Conservation (phyloP, 2,329 filamentous ascomycete species). For the Venturia carpophila region DNA sequence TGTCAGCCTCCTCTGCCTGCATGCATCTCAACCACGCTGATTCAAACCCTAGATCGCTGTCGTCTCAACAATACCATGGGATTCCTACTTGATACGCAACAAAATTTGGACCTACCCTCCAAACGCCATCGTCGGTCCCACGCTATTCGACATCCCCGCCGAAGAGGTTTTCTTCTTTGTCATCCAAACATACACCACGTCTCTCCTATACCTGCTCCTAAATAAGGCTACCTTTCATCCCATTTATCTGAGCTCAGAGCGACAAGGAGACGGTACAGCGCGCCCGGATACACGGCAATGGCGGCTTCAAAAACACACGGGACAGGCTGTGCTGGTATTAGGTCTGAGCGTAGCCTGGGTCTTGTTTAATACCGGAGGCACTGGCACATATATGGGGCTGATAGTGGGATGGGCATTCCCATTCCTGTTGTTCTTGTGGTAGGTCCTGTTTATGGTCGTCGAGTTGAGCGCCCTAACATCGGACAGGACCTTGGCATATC, state of each 20-base stretch:
- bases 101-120: slow-evolving; percentile 64
- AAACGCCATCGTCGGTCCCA: slow-evolving; percentile 55
- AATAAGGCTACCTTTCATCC: slow-evolving; percentile 56
- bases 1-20: slow-evolving; percentile 25
- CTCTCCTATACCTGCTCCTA: slow-evolving; percentile 58
- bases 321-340: slow-evolving; percentile 43
- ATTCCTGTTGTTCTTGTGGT: slow-evolving; percentile 57
- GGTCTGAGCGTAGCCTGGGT: slow-evolving; percentile 37
- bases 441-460: slow-evolving; percentile 16
- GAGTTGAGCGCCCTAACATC: neutral
- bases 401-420: slow-evolving; percentile 63
- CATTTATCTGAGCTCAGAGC: slow-evolving; percentile 41
- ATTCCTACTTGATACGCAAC: slow-evolving; percentile 62
- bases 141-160: slow-evolving; percentile 55
- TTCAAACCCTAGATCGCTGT: slow-evolving; percentile 48
- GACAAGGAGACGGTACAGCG: slow-evolving; percentile 22
- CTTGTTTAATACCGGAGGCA: slow-evolving; percentile 36
- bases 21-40: neutral
- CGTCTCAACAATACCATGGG: slow-evolving; percentile 64
- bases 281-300: slow-evolving; percentile 28
- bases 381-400: slow-evolving; percentile 59
- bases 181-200: slow-evolving; percentile 67
- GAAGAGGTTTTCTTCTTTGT: slow-evolving; percentile 74
- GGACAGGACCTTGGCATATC: slow-evolving; percentile 50
- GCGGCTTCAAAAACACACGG: slow-evolving; percentile 38